These are phyloP conservation scores for Zygoascus bituminiphila DNA, from an alignment of 805 yeast species.

Conservation along the genomic window DNA sequence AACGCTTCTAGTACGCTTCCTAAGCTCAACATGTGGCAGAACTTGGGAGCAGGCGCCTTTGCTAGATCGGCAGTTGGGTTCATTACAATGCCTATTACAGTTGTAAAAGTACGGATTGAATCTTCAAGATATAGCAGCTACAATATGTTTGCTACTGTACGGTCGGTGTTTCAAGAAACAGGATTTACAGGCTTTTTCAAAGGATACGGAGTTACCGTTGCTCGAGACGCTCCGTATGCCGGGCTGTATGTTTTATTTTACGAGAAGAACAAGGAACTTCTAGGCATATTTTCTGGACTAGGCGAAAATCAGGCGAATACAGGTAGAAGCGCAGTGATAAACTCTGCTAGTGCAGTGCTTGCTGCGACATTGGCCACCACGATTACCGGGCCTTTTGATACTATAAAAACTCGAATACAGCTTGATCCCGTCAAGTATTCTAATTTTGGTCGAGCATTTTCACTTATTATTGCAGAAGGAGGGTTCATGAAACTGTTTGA, in stretches of 20 bases:
- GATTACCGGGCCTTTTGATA: conserved; percentile 90
- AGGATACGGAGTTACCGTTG: conserved; percentile 80
- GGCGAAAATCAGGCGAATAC: conserved; percentile 20
- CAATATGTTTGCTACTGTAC: conserved; percentile 53
- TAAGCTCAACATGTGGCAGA: conserved; percentile 57
- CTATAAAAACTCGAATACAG: conserved; percentile 88
- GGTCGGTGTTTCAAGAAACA: conserved; percentile 43
- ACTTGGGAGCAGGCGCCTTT: conserved; percentile 66
- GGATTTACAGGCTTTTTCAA: conserved; percentile 67
- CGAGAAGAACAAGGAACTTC: conserved; percentile 56
- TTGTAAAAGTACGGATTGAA: conserved; percentile 82
- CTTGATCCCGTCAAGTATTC: conserved; percentile 44
- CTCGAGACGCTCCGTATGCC: conserved; percentile 94
- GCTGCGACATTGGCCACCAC: conserved; percentile 80
- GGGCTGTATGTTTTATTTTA: conserved; percentile 84
- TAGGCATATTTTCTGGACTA: conserved; percentile 38
- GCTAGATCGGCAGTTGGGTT: conserved; percentile 79
- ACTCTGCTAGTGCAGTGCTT: conserved; percentile 63
- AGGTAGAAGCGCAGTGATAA: conserved; percentile 41
- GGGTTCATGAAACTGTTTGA: conserved; percentile 56
- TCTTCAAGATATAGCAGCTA: conserved; percentile 66
- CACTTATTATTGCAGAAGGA: conserved; percentile 36
- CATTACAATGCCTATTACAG: conserved; percentile 89
- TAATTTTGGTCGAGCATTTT: conserved; percentile 36
- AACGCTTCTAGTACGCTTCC: conserved; percentile 40